phyloP scores from a whole-genome alignment of 306 rosid genomes.

The Pachyrhizus erosus region DNA sequence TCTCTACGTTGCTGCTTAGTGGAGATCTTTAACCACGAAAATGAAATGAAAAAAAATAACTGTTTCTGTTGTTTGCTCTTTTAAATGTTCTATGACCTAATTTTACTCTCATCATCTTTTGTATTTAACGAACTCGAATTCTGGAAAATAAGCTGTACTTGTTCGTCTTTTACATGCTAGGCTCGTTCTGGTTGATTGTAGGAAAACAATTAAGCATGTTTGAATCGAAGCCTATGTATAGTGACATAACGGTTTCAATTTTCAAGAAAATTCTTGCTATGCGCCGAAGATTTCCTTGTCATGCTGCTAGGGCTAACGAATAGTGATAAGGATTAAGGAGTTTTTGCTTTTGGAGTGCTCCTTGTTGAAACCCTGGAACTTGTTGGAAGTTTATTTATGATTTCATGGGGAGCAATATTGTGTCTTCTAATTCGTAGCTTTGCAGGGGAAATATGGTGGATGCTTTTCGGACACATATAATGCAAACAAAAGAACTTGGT shows the following conservation, averaged over 20 bases:
- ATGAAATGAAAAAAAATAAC: conserved; percentile 17
- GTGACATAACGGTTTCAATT: conserved; percentile 6
- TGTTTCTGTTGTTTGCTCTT: background rate
- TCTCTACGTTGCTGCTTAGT: background rate
- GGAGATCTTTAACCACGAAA: conserved; percentile 12
- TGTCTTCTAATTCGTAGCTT: conserved; percentile 18
- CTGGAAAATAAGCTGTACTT: background rate
- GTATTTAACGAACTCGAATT: background rate
- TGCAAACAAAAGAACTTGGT: conserved; percentile 98
- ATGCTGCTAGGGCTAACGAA: conserved; percentile 31
- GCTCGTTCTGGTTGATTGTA: background rate
- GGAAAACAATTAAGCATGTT: background rate
- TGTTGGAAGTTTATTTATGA: conserved; percentile 20
- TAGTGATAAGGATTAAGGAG: background rate
- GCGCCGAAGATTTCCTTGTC: background rate
- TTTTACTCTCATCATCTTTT: background rate
- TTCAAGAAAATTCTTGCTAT: background rate
- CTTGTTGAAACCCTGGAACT: background rate
- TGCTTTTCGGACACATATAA: conserved; percentile 92
- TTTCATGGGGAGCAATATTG: background rate
- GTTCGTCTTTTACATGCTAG: background rate
- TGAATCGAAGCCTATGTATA: background rate
- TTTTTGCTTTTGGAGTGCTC: background rate
- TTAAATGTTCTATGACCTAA: background rate
- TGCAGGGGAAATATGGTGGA: conserved; percentile 99